Evolutionary conservation across 2,329 filamentous ascomycete genomes (phyloP).

Genomic region (Arachnopeziza araneosa): DNA sequence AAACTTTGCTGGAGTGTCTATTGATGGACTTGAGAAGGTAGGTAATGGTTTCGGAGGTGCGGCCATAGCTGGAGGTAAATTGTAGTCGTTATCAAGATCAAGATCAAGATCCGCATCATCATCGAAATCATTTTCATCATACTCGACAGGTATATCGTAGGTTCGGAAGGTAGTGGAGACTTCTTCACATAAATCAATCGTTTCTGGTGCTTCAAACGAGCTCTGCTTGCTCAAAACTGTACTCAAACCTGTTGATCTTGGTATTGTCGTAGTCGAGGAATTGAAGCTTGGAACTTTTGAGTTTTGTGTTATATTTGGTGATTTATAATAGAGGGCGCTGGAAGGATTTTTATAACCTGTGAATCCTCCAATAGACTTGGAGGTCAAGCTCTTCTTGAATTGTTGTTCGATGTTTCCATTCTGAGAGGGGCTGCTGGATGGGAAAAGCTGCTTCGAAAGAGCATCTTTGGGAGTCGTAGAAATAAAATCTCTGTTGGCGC

Average conservation of each 20-base stretch:
- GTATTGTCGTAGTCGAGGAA: neutral
- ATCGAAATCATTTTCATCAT: slow-evolving; percentile 80
- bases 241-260: slow-evolving; percentile 3
- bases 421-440: slow-evolving; percentile 48
- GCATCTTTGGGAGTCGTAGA: slow-evolving; percentile 20
- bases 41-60: slow-evolving; percentile 37
- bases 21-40: slow-evolving; percentile 1
- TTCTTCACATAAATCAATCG: slow-evolving; percentile 34
- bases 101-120: slow-evolving; percentile 74
- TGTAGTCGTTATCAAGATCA: slow-evolving; percentile 56
- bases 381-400: slow-evolving; percentile 39
- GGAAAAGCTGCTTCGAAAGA: slow-evolving; percentile 46
- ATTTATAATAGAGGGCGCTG: slow-evolving; percentile 16
- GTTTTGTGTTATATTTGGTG: slow-evolving; percentile 18
- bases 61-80: slow-evolving; percentile 21
- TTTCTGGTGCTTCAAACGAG: slow-evolving; percentile 41
- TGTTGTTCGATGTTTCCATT: slow-evolving; percentile 45
- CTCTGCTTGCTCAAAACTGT: slow-evolving; percentile 38
- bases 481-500: slow-evolving; percentile 22
- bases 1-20: slow-evolving; percentile 6
- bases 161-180: slow-evolving; percentile 21
- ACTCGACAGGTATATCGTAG: slow-evolving; percentile 3
- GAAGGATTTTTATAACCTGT: slow-evolving; percentile 26
- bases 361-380: slow-evolving; percentile 31
- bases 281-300: slow-evolving; percentile 3